Base-by-base conservation (phyloP, 2,329 filamentous ascomycete species). In the Claviceps maximensis region DNA sequence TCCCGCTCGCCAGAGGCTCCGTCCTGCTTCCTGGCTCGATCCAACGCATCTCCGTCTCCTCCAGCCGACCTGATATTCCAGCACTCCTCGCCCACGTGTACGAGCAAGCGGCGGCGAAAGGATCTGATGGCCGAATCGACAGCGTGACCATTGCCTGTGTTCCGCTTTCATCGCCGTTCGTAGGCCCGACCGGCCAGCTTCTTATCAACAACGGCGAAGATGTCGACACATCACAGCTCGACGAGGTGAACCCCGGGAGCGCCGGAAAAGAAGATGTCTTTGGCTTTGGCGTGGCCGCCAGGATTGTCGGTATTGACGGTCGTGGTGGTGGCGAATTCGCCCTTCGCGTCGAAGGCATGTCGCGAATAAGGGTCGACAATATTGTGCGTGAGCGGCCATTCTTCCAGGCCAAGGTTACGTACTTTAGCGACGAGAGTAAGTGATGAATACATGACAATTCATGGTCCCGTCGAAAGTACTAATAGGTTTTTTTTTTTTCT, bases 11-110 rank as follows among this genome's bases (percentile, higher is more conserved):
- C 51, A 83, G 84, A 63, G 86, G 85, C 58, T 80, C 82, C 57
- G 86, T 96, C 59, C 81, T 97, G 42, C 79, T 95, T 10, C 93
- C 93, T 4, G 89, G 89, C 57, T 82, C 90, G 53, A 83, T 90
- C 50, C 79, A 95, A 61, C 86, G 90, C 60, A 86, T 97, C 58
- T 83, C 88, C 52, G 84, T 96, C 51, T 82, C 84, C 42, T 83
- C 77, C 40, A 77, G 84, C 67, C 87, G 91, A 50, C 83, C 88
- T 59, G 93, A 97, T 69, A 85, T 97, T 59, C 85, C 89, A 51
- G 87, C 91, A 50, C 80, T 97, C 46, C 82, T 98, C 54, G 87
- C 89, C 21, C 84, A 85, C 60, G 80, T 95, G 55, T 91, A 95
- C 69, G 86, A 86, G 62, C 82, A 83, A 60, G 83, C 84, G 29